phyloP scores from a whole-genome alignment of 2,329 filamentous ascomycete species.

The Furcasterigmium sp. region DNA sequence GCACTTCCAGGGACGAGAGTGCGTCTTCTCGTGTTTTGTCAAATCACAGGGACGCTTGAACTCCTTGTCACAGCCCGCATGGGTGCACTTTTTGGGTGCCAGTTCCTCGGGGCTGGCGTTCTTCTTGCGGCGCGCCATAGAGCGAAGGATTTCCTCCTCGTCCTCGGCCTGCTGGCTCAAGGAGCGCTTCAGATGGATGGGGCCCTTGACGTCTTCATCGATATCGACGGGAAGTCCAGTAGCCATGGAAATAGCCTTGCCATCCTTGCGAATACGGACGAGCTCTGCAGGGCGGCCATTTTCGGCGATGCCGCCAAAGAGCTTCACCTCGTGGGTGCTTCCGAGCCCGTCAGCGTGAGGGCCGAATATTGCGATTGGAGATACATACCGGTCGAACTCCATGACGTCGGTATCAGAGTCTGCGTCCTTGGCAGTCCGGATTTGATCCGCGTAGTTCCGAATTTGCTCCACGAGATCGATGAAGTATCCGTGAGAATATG shows the following conservation, averaged over 20 bases:
- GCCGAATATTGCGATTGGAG: slow-evolving; percentile 7
- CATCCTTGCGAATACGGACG: slow-evolving; percentile 74
- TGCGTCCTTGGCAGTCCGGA: slow-evolving; percentile 69
- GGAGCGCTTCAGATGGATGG: slow-evolving; percentile 59
- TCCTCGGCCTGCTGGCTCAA: slow-evolving; percentile 66
- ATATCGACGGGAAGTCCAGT: slow-evolving; percentile 61
- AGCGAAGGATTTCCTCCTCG: slow-evolving; percentile 78
- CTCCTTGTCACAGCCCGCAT: slow-evolving; percentile 76
- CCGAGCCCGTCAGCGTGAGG: slow-evolving; percentile 2
- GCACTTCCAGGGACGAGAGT: slow-evolving; percentile 96
- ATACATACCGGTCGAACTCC: slow-evolving; percentile 51
- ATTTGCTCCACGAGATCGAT: slow-evolving; percentile 95
- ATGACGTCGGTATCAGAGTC: slow-evolving; percentile 51
- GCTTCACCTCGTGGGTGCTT: slow-evolving; percentile 64
- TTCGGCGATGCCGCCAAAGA: slow-evolving; percentile 75
- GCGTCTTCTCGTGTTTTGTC: slow-evolving; percentile 97
- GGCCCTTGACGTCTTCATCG: slow-evolving; percentile 39
- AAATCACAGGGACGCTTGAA: slow-evolving; percentile 97
- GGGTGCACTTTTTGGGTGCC: slow-evolving; percentile 70
- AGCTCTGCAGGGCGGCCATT: slow-evolving; percentile 82
- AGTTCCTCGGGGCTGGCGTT: slow-evolving; percentile 82
- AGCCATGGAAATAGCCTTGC: slow-evolving; percentile 72
- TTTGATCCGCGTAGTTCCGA: slow-evolving; percentile 78
- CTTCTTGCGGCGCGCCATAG: slow-evolving; percentile 95
- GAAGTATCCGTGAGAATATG: slow-evolving; percentile 95